Conservation (phyloP, 495 filamentous ascomycete genomes). For the Penicillium psychrofluorescens region DNA sequence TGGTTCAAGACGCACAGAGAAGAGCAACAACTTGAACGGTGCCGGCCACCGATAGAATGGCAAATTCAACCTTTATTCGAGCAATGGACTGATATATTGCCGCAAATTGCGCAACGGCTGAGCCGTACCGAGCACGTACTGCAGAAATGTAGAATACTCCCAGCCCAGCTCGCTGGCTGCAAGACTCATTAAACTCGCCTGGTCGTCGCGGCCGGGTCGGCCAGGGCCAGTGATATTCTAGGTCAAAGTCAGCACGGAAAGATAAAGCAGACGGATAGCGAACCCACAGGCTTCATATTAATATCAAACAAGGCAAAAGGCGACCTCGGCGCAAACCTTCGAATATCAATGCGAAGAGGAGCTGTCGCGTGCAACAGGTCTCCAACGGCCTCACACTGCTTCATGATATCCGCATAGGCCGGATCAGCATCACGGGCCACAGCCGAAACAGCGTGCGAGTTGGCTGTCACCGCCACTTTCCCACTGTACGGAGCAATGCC, state of each 20-base stretch:
- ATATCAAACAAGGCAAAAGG: constrained; percentile 31
- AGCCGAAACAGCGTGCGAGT: constrained; percentile 15
- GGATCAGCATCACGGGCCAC: constrained; percentile 8
- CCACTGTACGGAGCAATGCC: constrained; percentile 28
- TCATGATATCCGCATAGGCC: constrained; percentile 11
- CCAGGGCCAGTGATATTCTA: constrained; percentile 23
- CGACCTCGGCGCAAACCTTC: constrained; percentile 15
- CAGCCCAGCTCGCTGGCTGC: constrained; percentile 14
- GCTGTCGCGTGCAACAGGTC: constrained; percentile 15
- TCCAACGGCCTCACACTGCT: constrained; percentile 23
- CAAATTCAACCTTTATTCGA: background rate
- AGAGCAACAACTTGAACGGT: too few species aligned
- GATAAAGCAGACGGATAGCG: too few species aligned
- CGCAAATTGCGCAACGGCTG: constrained; percentile 4
- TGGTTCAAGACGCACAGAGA: too few species aligned
- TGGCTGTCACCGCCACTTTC: constrained; percentile 22
- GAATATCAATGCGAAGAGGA: constrained; percentile 27
- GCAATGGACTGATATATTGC: constrained; percentile 2
- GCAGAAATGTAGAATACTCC: constrained; percentile 10
- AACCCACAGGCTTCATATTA: constrained; percentile 33
- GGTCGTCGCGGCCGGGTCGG: constrained; percentile 19
- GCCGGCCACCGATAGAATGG: background rate
- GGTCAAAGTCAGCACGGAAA: too few species aligned
- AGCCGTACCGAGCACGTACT: constrained; percentile 8
- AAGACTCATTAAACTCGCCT: constrained; percentile 15